A percentile compares a stretch with the other conserved stretches of the same genome.
Evolutionary conservation across 139 green algal genomes (phyloP).

Genomic region (Chlorella vulgaris): DNA sequence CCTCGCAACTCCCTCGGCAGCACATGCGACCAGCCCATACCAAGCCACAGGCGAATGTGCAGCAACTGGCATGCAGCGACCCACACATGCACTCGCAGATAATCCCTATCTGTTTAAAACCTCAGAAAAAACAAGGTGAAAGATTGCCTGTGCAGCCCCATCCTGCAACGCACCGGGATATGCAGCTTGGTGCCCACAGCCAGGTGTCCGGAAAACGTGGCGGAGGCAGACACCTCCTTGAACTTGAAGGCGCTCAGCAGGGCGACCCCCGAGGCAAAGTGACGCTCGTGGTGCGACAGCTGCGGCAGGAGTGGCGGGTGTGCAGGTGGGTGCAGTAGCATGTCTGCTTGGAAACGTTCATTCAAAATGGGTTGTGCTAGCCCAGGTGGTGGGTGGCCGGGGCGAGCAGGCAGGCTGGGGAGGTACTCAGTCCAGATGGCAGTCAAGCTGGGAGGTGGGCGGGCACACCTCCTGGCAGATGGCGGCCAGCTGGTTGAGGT

Average conservation of each 20-base stretch:
- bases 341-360: too few relatives aligned
- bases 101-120: too few relatives aligned
- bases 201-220: background rate
- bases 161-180: background rate
- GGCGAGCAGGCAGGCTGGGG: too few relatives aligned
- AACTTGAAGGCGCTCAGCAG: slow-evolving; percentile 8
- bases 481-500: slow-evolving; percentile 28
- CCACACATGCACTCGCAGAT: too few relatives aligned
- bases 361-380: too few relatives aligned
- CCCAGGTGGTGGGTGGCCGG: too few relatives aligned
- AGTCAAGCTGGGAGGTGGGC: background rate
- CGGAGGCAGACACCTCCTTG: background rate
- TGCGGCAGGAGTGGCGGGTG: background rate
- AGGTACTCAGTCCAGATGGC: background rate
- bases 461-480: slow-evolving; percentile 3
- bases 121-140: too few relatives aligned
- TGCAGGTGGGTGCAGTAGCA: background rate
- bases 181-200: background rate
- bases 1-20: too few relatives aligned
- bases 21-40: too few relatives aligned
- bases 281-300: background rate
- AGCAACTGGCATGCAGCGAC: too few relatives aligned
- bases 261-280: background rate
- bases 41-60: too few relatives aligned
- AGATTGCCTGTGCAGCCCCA: background rate